Evolutionary conservation across 2,329 filamentous ascomycete species (phyloP).

Genomic region (Colletotrichum chlorophyti): DNA sequence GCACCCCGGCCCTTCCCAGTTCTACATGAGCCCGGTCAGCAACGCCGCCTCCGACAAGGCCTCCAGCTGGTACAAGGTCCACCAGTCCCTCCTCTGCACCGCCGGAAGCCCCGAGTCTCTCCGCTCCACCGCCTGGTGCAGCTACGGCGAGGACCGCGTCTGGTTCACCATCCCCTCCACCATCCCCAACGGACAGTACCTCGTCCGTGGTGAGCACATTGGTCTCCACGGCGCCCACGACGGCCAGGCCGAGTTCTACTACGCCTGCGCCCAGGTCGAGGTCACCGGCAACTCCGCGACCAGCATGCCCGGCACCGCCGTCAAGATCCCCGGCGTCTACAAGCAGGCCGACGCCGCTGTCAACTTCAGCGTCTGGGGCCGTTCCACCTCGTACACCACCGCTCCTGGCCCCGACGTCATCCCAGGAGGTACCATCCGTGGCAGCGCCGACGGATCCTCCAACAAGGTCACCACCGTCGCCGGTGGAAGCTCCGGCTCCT

Average conservation of each 20-base stretch:
- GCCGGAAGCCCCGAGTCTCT: slow-evolving; percentile 22
- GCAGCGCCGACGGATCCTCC: slow-evolving; percentile 18
- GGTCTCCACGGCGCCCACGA: slow-evolving; percentile 48
- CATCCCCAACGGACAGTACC: slow-evolving; percentile 49
- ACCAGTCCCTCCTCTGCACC: slow-evolving; percentile 26
- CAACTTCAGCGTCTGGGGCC: slow-evolving; percentile 18
- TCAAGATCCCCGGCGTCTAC: slow-evolving; percentile 48
- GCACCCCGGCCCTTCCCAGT: slow-evolving; percentile 30
- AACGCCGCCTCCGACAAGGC: slow-evolving; percentile 29
- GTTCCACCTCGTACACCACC: not conserved
- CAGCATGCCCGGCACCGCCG: slow-evolving; percentile 29
- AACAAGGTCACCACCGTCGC: not conserved
- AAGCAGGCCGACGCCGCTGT: slow-evolving; percentile 18
- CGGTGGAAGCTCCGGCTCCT: not conserved
- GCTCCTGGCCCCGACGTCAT: slow-evolving; percentile 16
- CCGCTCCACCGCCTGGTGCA: slow-evolving; percentile 26
- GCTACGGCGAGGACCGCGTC: slow-evolving; percentile 30
- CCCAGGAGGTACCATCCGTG: slow-evolving; percentile 25
- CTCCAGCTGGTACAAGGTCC: slow-evolving; percentile 37
- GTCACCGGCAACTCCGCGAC: slow-evolving; percentile 35
- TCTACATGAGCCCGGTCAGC: slow-evolving; percentile 29
- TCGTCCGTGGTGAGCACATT: slow-evolving; percentile 53
- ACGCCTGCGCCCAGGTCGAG: slow-evolving; percentile 51
- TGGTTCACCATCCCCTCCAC: slow-evolving; percentile 44
- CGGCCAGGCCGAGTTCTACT: slow-evolving; percentile 46